Percentiles rank a stretch among this genome's conserved stretches.
Evolutionary conservation across 306 rosid species (phyloP).

Genomic region (Trifolium pratense): DNA sequence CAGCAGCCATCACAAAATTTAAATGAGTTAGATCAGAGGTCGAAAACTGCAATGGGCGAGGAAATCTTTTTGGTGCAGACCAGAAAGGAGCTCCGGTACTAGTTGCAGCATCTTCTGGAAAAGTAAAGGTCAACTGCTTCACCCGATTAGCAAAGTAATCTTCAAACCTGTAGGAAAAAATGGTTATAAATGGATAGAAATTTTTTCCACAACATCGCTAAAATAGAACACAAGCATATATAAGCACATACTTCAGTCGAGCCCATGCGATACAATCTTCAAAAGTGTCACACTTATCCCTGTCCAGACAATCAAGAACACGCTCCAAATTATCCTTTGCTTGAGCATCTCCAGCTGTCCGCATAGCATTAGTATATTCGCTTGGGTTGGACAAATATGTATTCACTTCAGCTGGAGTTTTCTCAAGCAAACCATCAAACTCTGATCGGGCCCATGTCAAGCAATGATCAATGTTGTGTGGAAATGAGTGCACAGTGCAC

Average conservation of each 20-base stretch:
- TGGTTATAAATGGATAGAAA: conserved; percentile 3
- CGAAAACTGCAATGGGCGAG: conserved; percentile 82
- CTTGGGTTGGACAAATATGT: conserved; percentile 76
- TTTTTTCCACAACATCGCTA: conserved; percentile 6
- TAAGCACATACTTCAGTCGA: conserved; percentile 68
- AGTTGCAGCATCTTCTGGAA: conserved; percentile 93
- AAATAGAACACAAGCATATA: background rate
- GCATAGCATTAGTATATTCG: conserved; percentile 73
- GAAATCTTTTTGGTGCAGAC: conserved; percentile 98
- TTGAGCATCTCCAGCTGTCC: conserved; percentile 91
- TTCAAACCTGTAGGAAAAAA: conserved; percentile 70
- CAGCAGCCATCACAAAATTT: conserved; percentile 72
- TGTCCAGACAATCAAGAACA: conserved; percentile 82
- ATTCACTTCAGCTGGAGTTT: conserved; percentile 94
- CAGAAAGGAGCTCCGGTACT: conserved; percentile 95
- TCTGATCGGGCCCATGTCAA: conserved; percentile 99
- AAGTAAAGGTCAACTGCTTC: conserved; percentile 87
- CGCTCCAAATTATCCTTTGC: conserved; percentile 96
- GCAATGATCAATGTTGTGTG: conserved; percentile 97
- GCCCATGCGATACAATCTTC: conserved; percentile 94
- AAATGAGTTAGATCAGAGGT: conserved; percentile 70
- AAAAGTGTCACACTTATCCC: conserved; percentile 80
- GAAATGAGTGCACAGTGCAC: conserved; percentile 98
- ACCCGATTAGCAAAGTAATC: conserved; percentile 89
- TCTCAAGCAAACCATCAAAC: conserved; percentile 94